Base-by-base conservation (phyloP, 1,284 basidiomycete species). In the Ceratorhiza oryzae-sativae region DNA sequence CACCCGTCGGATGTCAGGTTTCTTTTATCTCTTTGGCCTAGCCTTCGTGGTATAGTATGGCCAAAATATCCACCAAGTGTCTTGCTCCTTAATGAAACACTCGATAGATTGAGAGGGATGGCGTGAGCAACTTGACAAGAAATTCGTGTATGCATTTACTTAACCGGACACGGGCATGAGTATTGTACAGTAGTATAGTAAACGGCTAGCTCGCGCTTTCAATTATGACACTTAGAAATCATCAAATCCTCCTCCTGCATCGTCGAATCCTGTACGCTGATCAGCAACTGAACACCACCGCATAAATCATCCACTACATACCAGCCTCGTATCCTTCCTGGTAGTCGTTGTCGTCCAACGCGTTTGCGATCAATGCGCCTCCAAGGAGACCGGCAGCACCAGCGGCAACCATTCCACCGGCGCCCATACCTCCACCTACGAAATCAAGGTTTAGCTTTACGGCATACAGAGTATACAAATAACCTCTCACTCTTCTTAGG, bases 331-430 rank as follows among this genome's bases (percentile, higher is more conserved):
- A 72, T 18, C 80, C 84, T 1, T 79, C 70, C 8, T 81, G 76
- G 49, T 79, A 78, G 59, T 81, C 83, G 39, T 83, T 80, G 34
- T 85, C 75, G 55, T 86, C 85, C 41, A 87, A 72, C 1, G 84
- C 86, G 49, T 87, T 82, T 58, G 77, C 84, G 36, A 90, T 76
- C 58, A 90, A 77, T 2, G 81, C 81, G 74, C 89, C 89, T 55
- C 85, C 89, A 25, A 88, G 76, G 18, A 90, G 77, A 75, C 88
- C 88, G 23, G 82, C 88, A 75, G 83, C 88, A 75, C 84, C 88
- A 85, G 75, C 61, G 42, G 61, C 20, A 32, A 42, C 78, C 81
- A 62, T 62, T 25, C 58, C 60, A 10, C 70, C 70, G 15, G 58
- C 58, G 12, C 71, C 71, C 51, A 62, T 56, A 18, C 71, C 71